A percentile compares a stretch with the other conserved stretches of the same genome.
Conservation (phyloP, 225 moss, liverwort and hornwort species). For the Thuidium tamariscinum region DNA sequence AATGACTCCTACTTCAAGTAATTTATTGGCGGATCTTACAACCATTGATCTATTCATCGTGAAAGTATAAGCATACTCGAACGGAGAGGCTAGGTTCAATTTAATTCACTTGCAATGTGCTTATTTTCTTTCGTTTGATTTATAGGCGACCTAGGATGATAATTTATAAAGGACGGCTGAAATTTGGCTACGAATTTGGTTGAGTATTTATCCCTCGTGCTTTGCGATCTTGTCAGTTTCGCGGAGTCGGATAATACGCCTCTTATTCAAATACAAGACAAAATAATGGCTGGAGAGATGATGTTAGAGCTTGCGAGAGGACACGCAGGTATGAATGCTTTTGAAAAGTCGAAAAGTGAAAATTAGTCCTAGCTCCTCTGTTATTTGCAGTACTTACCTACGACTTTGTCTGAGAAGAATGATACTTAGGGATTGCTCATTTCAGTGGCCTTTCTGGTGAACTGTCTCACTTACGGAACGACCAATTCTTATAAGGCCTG, state of each 20-base stretch:
- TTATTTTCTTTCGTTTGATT: not conserved
- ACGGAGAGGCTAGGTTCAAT: not conserved
- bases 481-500: not conserved
- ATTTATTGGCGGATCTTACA: not conserved
- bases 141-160: not conserved
- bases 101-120: not conserved
- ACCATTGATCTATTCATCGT: not conserved
- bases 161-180: not conserved
- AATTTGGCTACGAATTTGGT: not conserved
- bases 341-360: not conserved
- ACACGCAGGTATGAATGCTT: constrained; percentile 20
- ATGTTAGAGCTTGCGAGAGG: constrained; percentile 23
- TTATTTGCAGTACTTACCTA: not conserved
- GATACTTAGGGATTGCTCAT: not conserved
- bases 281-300: constrained; percentile 12
- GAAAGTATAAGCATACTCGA: not conserved
- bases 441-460: not conserved
- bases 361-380: not conserved
- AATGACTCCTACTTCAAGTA: constrained; percentile 43
- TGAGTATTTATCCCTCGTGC: not conserved
- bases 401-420: not conserved
- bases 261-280: constrained; percentile 23
- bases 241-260: constrained; percentile 14
- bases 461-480: not conserved
- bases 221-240: constrained; percentile 6